Evolutionary conservation across 2,329 filamentous ascomycete species (phyloP), one percentile per base, ranked within the genome.

Genomic region (Phaeophleospora eucalypticola): DNA sequence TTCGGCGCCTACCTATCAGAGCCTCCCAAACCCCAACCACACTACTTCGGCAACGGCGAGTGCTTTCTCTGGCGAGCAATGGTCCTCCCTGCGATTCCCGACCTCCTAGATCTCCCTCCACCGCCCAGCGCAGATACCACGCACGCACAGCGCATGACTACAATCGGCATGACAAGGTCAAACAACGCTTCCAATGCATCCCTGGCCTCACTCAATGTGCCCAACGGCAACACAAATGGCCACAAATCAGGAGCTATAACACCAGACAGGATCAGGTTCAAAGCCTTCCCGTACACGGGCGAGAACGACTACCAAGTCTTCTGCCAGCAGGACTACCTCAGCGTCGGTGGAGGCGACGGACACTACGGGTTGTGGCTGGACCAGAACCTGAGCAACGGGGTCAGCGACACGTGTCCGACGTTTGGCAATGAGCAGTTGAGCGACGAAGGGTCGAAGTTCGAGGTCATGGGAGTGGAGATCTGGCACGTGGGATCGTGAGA

Each of bases 301-400:
- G 80, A 95, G 34, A 97, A 98, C 66, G 93, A 97, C 68, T 98
- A 95, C 66, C 89, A 91, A 73, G 93, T 97, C 57, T 86, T 94
- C 61, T 97, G 91, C 69, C 89, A 97, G 69, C 76, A 81, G 2
- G 80, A 83, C 18, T 97, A 87, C 65, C 69, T 98, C 36, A 93
- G 87, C 61, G 78, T 97, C 16, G 93, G 93, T 9, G 91, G 89
- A 45, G 82, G 74, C 0, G 89, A 95, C 58, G 91, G 93, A 0
- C 86, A 87, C 59, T 97, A 93, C 65, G 93, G 93, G 2, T 73
- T 98, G 4, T 97, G 93, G 93, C 77, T 98, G 10, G 88, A 96
- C 65, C 86, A 91, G 58, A 81, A 81, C 15, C 80, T 97, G 37
- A 87, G 91, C 53, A 80, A 84, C 47, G 93, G 93, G 2, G 81